A percentile compares a stretch with the other conserved stretches of the same genome.
Conservation (phyloP, 495 filamentous ascomycete species). For the Glarea lozoyensis region DNA sequence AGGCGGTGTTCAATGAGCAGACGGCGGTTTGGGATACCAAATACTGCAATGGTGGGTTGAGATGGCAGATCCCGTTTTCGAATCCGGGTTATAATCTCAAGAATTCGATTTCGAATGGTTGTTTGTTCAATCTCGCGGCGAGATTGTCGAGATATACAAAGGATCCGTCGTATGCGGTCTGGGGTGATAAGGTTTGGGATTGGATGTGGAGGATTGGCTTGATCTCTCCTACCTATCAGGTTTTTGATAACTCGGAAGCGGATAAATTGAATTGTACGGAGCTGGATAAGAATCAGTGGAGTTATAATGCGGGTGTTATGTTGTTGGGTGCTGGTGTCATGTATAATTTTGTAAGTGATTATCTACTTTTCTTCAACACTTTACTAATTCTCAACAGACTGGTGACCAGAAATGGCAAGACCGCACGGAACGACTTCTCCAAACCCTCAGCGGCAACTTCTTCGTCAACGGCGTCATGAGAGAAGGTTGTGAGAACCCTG, state of each 20-base stretch:
- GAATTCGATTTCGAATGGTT: conserved; percentile 65
- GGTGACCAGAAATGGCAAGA: conserved; percentile 24
- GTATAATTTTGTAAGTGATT: conserved; percentile 47
- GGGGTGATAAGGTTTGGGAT: conserved; percentile 55
- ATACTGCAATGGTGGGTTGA: conserved; percentile 59
- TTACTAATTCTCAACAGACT: conserved; percentile 29
- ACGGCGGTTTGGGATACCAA: conserved; percentile 52
- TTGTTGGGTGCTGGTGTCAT: conserved; percentile 58
- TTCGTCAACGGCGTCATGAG: conserved; percentile 47
- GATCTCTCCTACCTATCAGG: conserved; percentile 43
- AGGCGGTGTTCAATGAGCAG: conserved; percentile 73
- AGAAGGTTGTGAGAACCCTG: conserved; percentile 58
- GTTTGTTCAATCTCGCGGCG: conserved; percentile 68
- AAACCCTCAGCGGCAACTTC: conserved; percentile 32
- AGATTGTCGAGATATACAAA: conserved; percentile 57
- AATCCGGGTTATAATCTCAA: conserved; percentile 65
- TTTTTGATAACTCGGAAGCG: conserved; percentile 60
- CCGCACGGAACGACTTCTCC: conserved; percentile 10
- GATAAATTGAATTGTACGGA: conserved; percentile 41
- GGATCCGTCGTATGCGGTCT: conserved; percentile 60
- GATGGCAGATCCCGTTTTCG: conserved; percentile 67
- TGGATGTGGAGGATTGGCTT: conserved; percentile 51
- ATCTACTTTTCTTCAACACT: not conserved
- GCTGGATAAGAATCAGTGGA: conserved; percentile 49
- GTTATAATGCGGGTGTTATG: conserved; percentile 56